Evolutionary conservation across 768 basidiomycete species (phyloP).

Genomic region (Russula abietina): DNA sequence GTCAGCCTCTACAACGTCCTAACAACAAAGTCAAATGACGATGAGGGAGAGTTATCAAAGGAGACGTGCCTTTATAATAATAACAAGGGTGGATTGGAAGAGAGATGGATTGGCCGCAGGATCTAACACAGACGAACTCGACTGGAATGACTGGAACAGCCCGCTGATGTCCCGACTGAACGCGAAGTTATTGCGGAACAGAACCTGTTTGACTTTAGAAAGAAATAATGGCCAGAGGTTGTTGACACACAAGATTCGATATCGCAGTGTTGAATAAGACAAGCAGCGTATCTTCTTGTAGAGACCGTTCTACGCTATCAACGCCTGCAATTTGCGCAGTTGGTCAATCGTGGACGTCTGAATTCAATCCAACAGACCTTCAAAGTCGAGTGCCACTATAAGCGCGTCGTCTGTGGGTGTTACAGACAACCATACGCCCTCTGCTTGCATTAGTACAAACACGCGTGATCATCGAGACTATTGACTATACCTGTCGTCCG

Average conservation of each 20-base stretch:
- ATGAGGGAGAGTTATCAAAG: too few relatives aligned
- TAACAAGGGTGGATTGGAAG: conserved; percentile 52
- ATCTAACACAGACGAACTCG: conserved; percentile 50
- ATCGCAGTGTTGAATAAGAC: conserved; percentile 62
- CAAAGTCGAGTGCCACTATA: conserved; percentile 58
- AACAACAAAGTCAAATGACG: neutral
- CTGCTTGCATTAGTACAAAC: conserved; percentile 28
- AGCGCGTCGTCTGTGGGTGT: conserved; percentile 51
- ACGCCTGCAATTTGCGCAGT: conserved; percentile 37
- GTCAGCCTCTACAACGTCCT: conserved; percentile 63
- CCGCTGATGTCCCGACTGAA: conserved; percentile 55
- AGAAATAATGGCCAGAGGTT: neutral
- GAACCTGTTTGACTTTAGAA: conserved; percentile 43
- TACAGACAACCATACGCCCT: conserved; percentile 64
- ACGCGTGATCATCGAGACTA: conserved; percentile 31
- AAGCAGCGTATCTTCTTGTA: conserved; percentile 57
- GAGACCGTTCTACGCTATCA: conserved; percentile 56
- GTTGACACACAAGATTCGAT: conserved; percentile 48
- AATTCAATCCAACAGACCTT: conserved; percentile 36
- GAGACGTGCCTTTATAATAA: conserved; percentile 51
- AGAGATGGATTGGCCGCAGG: conserved; percentile 52
- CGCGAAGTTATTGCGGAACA: conserved; percentile 63
- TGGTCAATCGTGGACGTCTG: neutral
- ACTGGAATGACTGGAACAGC: conserved; percentile 57
- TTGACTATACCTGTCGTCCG: conserved; percentile 49